These are phyloP conservation scores for Candida glaebosa DNA, from an alignment of 805 yeast species.

Conservation along the genomic window DNA sequence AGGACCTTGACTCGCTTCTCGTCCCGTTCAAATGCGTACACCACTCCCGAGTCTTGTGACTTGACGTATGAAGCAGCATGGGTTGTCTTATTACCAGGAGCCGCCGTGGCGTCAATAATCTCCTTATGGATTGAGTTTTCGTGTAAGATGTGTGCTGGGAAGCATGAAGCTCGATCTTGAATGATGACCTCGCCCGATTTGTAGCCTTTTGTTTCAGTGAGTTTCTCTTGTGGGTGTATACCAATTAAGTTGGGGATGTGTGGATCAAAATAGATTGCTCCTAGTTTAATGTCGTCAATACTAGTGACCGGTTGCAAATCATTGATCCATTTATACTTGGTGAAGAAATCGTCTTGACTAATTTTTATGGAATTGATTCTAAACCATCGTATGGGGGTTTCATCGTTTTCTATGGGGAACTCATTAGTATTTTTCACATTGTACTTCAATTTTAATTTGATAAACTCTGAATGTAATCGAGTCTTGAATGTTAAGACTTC, in stretches of 20 bases:
- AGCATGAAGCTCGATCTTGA: slow-evolving; percentile 96
- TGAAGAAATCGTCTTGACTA: slow-evolving; percentile 33
- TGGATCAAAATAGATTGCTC: slow-evolving; percentile 68
- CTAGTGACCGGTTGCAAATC: slow-evolving; percentile 45
- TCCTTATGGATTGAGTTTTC: slow-evolving; percentile 51
- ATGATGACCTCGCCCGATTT: slow-evolving; percentile 75
- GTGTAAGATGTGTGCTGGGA: slow-evolving; percentile 82
- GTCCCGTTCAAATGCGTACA: slow-evolving; percentile 88
- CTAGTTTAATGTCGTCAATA: slow-evolving; percentile 40
- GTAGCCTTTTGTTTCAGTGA: slow-evolving; percentile 69
- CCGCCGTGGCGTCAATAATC: slow-evolving; percentile 92
- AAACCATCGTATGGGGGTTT: slow-evolving; percentile 79
- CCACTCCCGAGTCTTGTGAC: slow-evolving; percentile 28
- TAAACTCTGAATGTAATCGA: slow-evolving; percentile 76
- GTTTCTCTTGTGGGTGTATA: slow-evolving; percentile 67
- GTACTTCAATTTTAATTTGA: slow-evolving; percentile 69
- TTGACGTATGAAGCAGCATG: slow-evolving; percentile 71
- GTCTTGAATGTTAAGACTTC: slow-evolving; percentile 76
- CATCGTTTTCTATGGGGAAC: slow-evolving; percentile 41
- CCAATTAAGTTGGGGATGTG: slow-evolving; percentile 79
- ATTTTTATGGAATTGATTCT: slow-evolving; percentile 65
- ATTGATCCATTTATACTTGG: slow-evolving; percentile 33
- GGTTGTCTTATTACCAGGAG: slow-evolving; percentile 98
- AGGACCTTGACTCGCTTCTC: slow-evolving; percentile 64
- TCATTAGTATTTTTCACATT: slow-evolving; percentile 57